Percentiles rank a stretch among this genome's conserved stretches.
Evolutionary conservation across 345 rosid species (phyloP).

Genomic region (Populus davidiana): DNA sequence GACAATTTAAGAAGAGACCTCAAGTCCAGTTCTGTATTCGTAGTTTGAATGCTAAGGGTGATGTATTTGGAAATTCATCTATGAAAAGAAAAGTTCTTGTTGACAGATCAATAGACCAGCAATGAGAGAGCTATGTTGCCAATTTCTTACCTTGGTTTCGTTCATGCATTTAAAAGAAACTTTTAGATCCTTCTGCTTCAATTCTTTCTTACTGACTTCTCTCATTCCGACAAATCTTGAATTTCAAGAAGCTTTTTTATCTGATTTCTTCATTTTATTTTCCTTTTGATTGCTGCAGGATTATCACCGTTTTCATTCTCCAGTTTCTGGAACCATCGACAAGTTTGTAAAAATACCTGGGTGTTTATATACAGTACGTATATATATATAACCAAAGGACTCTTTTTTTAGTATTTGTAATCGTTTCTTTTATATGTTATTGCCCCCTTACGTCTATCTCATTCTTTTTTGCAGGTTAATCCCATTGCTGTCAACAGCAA

Average conservation of each 20-base stretch:
- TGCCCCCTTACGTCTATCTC: constrained; percentile 2
- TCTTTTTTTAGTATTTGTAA: background rate
- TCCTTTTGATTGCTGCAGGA: constrained; percentile 47
- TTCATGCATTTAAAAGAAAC: background rate
- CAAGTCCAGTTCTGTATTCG: background rate
- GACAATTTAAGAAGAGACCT: background rate
- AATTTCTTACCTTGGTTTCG: no score
- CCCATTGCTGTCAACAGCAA: constrained; percentile 94
- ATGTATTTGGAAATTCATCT: background rate
- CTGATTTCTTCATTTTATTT: background rate
- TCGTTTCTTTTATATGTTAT: background rate
- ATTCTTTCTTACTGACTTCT: background rate
- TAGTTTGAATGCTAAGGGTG: no score
- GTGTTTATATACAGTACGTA: constrained; percentile 70
- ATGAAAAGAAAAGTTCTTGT: background rate
- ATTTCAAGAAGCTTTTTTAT: background rate
- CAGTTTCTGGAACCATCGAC: constrained; percentile 77
- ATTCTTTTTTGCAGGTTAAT: constrained; percentile 58
- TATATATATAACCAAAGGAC: background rate
- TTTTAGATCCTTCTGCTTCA: background rate
- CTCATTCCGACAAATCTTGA: background rate
- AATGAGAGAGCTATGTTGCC: background rate
- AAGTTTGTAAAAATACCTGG: constrained; percentile 62
- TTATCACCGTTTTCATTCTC: constrained; percentile 83
- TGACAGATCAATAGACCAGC: background rate